phyloP scores from a whole-genome alignment of 2,329 filamentous ascomycete species.

The Colletotrichum sp. region DNA sequence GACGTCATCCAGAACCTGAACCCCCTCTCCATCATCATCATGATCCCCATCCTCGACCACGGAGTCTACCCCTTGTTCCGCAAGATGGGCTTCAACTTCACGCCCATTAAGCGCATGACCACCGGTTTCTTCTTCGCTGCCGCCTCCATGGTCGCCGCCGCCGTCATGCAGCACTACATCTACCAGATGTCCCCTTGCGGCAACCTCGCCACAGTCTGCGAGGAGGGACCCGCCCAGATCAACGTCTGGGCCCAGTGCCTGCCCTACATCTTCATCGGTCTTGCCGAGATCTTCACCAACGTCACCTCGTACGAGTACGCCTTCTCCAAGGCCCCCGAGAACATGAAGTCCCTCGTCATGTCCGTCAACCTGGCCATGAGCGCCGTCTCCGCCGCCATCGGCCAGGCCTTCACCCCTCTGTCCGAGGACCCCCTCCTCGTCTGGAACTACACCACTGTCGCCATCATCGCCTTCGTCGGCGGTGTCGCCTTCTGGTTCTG shows the following conservation, averaged over 20 bases:
- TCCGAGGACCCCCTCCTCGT: constrained; percentile 69
- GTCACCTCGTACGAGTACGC: constrained; percentile 75
- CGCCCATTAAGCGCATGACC: constrained; percentile 78
- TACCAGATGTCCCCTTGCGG: constrained; percentile 70
- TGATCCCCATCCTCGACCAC: constrained; percentile 74
- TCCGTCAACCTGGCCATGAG: constrained; percentile 74
- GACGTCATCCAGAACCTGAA: constrained; percentile 79
- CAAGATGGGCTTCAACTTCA: constrained; percentile 68
- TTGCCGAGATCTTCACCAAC: constrained; percentile 60
- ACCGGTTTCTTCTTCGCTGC: constrained; percentile 71
- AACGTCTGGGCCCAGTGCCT: constrained; percentile 67
- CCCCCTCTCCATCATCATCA: constrained; percentile 75
- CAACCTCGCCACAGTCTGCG: constrained; percentile 56
- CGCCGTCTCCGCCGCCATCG: constrained; percentile 71
- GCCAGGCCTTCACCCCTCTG: constrained; percentile 70
- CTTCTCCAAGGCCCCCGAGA: constrained; percentile 77
- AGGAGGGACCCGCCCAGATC: constrained; percentile 58
- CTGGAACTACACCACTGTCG: constrained; percentile 74
- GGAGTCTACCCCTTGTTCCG: constrained; percentile 74
- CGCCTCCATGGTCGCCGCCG: constrained; percentile 63
- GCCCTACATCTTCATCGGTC: constrained; percentile 55
- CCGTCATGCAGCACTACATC: constrained; percentile 65
- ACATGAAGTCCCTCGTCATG: constrained; percentile 81
- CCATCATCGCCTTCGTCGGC: constrained; percentile 66
- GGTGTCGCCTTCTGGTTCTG: constrained; percentile 71